These are phyloP conservation scores for Fusarium sp. DNA, from an alignment of 2,329 filamentous ascomycete genomes.

Conservation along the genomic window DNA sequence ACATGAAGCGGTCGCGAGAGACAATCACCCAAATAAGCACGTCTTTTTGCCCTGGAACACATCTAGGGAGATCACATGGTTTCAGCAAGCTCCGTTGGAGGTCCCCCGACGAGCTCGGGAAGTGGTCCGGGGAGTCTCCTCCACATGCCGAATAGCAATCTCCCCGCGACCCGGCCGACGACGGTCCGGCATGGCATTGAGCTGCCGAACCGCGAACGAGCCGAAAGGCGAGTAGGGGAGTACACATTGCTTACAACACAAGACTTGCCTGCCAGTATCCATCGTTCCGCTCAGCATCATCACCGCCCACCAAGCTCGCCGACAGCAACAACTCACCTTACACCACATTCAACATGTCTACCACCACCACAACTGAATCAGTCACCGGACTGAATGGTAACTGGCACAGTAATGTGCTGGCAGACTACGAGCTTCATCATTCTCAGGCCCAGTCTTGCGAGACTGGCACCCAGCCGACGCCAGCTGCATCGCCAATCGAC, in stretches of 20 bases:
- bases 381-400: conserved; percentile 6
- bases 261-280: not conserved
- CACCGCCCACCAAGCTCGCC: not conserved
- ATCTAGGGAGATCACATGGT: not conserved
- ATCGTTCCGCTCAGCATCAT: not conserved
- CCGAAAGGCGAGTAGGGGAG: not conserved
- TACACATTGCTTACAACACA: not conserved
- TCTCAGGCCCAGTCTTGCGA: not conserved
- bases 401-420: conserved; percentile 13
- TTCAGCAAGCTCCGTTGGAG: not conserved
- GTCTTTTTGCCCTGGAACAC: not conserved
- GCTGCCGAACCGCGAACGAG: not conserved
- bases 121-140: not conserved
- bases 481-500: not conserved
- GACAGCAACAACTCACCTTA: not conserved
- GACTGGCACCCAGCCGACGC: not conserved
- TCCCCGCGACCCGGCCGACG: not conserved
- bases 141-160: conserved; percentile 36
- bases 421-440: conserved; percentile 33
- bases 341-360: conserved; percentile 11
- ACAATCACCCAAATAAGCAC: not conserved
- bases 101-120: conserved; percentile 22
- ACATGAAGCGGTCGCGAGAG: not conserved
- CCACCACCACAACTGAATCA: conserved; percentile 16
- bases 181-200: not conserved